Percentiles rank a stretch among this genome's conserved stretches.
These are phyloP conservation scores for Fusarium avenaceum DNA, from an alignment of 2,329 filamentous ascomycete genomes.

Conservation along the genomic window DNA sequence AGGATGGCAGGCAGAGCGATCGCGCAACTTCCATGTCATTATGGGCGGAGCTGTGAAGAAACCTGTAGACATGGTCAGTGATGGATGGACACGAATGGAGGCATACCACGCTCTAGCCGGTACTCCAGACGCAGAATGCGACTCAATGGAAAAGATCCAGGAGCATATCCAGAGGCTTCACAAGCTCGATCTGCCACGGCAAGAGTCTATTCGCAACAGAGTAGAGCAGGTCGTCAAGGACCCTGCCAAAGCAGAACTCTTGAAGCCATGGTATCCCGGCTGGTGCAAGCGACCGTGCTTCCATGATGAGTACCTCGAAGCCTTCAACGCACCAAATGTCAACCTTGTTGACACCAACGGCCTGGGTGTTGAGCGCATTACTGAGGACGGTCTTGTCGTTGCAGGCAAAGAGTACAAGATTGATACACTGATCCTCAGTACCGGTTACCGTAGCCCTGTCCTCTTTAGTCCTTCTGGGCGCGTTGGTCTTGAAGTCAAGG, in stretches of 20 bases:
- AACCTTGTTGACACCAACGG: slow-evolving; percentile 67
- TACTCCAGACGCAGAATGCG: too few species aligned
- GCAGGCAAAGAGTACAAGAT: too few species aligned
- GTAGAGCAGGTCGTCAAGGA: slow-evolving; percentile 59
- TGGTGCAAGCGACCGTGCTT: slow-evolving; percentile 76
- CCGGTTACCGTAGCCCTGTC: too few species aligned
- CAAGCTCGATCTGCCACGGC: slow-evolving; percentile 13
- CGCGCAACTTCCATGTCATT: neutral
- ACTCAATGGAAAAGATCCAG: slow-evolving; percentile 50
- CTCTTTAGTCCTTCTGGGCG: too few species aligned
- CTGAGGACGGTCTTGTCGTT: neutral
- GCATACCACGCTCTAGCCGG: neutral
- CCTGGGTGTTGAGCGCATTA: neutral
- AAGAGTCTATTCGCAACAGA: neutral
- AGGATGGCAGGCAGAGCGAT: slow-evolving; percentile 63
- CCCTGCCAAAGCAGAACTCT: slow-evolving; percentile 61
- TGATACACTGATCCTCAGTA: too few species aligned
- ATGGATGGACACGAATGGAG: neutral
- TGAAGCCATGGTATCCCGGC: slow-evolving; percentile 71
- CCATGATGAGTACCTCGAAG: slow-evolving; percentile 69
- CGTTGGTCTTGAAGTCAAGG: too few species aligned
- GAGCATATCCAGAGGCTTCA: neutral
- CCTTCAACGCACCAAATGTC: slow-evolving; percentile 71
- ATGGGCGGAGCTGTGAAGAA: neutral
- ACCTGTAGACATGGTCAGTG: neutral